These are phyloP conservation scores for Nicotiana attenuata DNA, from an alignment of 257 asterid genomes.

Conservation along the genomic window DNA sequence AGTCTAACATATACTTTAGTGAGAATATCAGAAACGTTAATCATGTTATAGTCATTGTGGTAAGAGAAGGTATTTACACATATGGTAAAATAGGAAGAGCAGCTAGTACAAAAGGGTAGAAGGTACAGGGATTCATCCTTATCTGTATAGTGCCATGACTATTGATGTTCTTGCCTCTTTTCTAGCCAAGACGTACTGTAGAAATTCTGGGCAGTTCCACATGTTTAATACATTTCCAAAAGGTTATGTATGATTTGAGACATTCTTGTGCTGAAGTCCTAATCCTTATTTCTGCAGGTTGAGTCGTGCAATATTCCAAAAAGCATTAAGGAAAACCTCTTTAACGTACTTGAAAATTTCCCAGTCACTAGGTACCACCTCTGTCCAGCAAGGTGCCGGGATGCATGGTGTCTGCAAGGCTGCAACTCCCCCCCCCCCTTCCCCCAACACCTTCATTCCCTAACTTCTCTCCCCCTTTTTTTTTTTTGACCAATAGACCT, in stretches of 20 bases:
- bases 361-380: background rate
- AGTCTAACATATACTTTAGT: background rate
- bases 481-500: too few species aligned
- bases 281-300: background rate
- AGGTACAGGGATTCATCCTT: background rate
- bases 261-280: background rate
- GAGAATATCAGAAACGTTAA: background rate
- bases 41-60: background rate
- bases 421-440: background rate
- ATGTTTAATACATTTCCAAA: background rate
- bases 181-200: background rate
- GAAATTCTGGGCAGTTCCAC: conserved; percentile 3
- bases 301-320: conserved; percentile 1
- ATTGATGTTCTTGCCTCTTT: background rate
- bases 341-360: background rate
- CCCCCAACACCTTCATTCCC: background rate
- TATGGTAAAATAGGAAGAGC: background rate
- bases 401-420: background rate
- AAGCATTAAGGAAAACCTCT: background rate
- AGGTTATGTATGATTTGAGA: background rate
- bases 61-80: background rate
- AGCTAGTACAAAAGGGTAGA: conserved; percentile 4
- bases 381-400: background rate
- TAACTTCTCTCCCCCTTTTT: background rate
- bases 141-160: background rate